Base-by-base conservation (phyloP, 257 asterid genomes). In the Solanum lycopersicoides region DNA sequence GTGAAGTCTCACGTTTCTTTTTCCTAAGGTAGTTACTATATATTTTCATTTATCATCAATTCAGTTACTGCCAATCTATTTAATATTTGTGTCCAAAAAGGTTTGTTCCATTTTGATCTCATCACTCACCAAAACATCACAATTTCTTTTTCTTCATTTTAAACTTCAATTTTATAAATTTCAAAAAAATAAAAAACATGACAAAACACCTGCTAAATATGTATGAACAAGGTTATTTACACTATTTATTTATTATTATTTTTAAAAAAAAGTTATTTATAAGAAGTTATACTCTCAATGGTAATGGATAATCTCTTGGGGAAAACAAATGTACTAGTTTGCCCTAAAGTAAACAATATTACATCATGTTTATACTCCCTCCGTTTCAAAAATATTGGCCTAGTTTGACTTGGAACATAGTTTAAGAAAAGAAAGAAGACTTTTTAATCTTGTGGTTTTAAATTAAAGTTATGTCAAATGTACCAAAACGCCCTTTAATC, bases 301-400 rank as follows among this genome's bases (percentile, higher is more conserved):
- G 1, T 11, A 63, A 10, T 16, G 6, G 0, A 25, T 66, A 3
- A 16, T 5, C 16, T 65, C 7, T 25, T 11, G 1, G n/a, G n/a
- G 18, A 2, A 6, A 5, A 12, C 20, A 66, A 66, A 2, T 30
- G 0, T 25, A 30, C 0, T 0, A 66, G 0, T 25, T 66, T 25
- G 18, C 3, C 34, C 5, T 25, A n/a, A 65, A 11, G 2, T 6
- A 1, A 13, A 25, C 18, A 25, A 12, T 60, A 21, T 2, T 0
- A 25, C 18, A 1, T 5, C 1, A 65, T 65, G 20, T 12, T 65
- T 11, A n/a, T 10, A n/a, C n/a, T n/a, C n/a, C n/a, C n/a, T n/a
- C n/a, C n/a, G n/a, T n/a, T n/a, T n/a, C n/a, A n/a, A n/a, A n/a
- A n/a, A n/a, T n/a, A n/a, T n/a, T n/a, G n/a, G n/a, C n/a, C n/a